Conservation (phyloP, 192 early-diverging fungal genomes). For the Pilaira anomala region DNA sequence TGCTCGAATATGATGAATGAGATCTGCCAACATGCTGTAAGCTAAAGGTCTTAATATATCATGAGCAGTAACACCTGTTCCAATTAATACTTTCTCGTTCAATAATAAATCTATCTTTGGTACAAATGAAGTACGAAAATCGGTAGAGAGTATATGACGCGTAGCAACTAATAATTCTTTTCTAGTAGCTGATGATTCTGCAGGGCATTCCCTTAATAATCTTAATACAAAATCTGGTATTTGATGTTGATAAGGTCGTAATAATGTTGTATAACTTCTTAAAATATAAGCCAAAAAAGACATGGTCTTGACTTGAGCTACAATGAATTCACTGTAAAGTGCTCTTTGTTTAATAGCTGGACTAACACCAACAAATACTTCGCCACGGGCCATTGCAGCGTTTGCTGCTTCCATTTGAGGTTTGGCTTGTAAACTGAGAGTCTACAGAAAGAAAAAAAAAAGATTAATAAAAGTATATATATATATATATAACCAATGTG, state of each 20-base stretch:
- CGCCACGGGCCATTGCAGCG: conserved; percentile 47
- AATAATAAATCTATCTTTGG: conserved; percentile 87
- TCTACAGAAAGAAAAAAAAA: conserved; percentile 33
- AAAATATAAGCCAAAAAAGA: conserved; percentile 97
- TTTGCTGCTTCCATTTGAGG: conserved; percentile 55
- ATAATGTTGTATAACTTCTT: conserved; percentile 65
- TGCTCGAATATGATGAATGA: conserved; percentile 91
- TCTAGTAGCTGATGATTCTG: conserved; percentile 87
- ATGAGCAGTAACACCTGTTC: conserved; percentile 86
- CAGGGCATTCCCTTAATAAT: conserved; percentile 88
- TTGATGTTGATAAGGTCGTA: conserved; percentile 72
- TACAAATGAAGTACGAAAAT: conserved; percentile 88
- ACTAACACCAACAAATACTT: conserved; percentile 76
- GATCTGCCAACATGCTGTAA: conserved; percentile 92
- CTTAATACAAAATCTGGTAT: conserved; percentile 89
- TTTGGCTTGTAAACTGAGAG: conserved; percentile 50
- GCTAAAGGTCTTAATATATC: conserved; percentile 90
- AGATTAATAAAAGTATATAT: neutral
- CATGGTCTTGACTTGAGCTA: conserved; percentile 97
- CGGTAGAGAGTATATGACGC: conserved; percentile 90
- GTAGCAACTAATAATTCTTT: conserved; percentile 96
- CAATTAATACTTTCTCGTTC: conserved; percentile 92
- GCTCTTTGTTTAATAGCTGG: conserved; percentile 69
- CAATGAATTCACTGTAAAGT: conserved; percentile 85
- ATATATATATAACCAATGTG: too few relatives aligned